Evolutionary conservation across 176 grass and related monocot species (phyloP), one percentile per base, ranked within the genome.

Genomic region (Rhynchospora pubera): DNA sequence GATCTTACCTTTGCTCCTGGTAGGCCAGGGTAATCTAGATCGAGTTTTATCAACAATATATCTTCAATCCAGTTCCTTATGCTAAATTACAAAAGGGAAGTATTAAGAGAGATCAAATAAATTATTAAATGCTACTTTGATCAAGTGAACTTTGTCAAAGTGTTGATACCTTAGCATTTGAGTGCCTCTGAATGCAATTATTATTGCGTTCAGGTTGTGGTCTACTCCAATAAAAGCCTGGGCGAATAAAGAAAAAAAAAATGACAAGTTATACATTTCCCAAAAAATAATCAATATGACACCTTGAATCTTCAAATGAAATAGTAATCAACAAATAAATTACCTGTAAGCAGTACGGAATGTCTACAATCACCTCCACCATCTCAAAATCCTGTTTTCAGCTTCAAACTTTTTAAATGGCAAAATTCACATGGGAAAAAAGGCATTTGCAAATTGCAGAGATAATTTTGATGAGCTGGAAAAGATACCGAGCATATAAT

Each of bases 141-240:
- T 46, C 5, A 15, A 16, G 22, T 75, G 21, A 75, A 53, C 46
- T 75, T 75, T 6, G 5, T 28, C 26, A 74, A 22, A 70, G 66
- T 18, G 46, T 57, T 57, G 23, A 60, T 87, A 94, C 94, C 94
- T 97, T 85, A 89, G 79, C 74, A 88, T 42, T 72, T 97, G 94
- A 57, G 92, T 97, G 78, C 94, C 94, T 84, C 94, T 97, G 63
- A 97, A 97, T 60, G 94, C 94, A 85, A 97, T 82, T n/a, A 94
- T 80, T 73, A 94, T 83, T 3, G 94, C 87, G 12, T 57, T 83
- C 80, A 91, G 80, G 48, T 91, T 82, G 89, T 83, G 88, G 65
- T 88, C 85, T 74, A 97, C 71, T 91, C 94, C 94, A 85, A 97
- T 92, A 92, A 92, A 92, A 51, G 91, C 92, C 94, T 97, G 83